Conservation (phyloP, 495 filamentous ascomycete genomes). For the Aeminium ludgeri region DNA sequence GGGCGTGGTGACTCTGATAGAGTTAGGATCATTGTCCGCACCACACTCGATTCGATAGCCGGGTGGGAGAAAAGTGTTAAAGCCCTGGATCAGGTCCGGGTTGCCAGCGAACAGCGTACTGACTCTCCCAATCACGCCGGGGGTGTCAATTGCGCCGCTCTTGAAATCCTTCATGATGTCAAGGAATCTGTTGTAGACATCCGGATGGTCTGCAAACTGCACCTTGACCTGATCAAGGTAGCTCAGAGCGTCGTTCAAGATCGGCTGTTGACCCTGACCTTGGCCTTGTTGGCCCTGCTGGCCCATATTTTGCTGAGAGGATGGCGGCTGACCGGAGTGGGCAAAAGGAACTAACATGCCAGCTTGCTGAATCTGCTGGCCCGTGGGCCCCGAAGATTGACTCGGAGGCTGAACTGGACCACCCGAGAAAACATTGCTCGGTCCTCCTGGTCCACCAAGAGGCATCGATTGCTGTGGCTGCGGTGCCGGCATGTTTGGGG, state of each 20-base stretch:
- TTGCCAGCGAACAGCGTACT: conserved; percentile 94
- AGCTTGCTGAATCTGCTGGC: conserved; percentile 31
- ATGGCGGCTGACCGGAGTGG: conserved; percentile 5
- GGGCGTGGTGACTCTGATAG: conserved; percentile 91
- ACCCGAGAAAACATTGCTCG: conserved; percentile 47
- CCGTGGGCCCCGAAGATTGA: conserved; percentile 31
- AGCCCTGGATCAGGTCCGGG: conserved; percentile 91
- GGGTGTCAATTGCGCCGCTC: conserved; percentile 96
- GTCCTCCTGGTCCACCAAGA: conserved; percentile 49
- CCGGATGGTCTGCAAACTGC: conserved; percentile 88
- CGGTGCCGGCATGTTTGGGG: conserved; percentile 37
- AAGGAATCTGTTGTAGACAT: conserved; percentile 94
- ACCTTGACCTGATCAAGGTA: conserved; percentile 99
- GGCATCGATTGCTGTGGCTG: conserved; percentile 33
- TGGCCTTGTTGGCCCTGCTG: conserved; percentile 7
- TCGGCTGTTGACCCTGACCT: conserved; percentile 69
- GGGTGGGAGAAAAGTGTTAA: conserved; percentile 95
- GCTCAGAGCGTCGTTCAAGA: conserved; percentile 89
- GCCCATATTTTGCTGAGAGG: conserved; percentile 16
- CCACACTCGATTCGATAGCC: conserved; percentile 97
- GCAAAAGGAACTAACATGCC: conserved; percentile 23
- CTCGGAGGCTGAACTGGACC: conserved; percentile 47
- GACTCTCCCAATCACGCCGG: conserved; percentile 92
- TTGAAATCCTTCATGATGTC: conserved; percentile 99
- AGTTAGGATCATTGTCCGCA: conserved; percentile 75